Evolutionary conservation across 2,329 filamentous ascomycete genomes (phyloP), one percentile per base, ranked within the genome.

Genomic region (Sporothrix variecibatus): DNA sequence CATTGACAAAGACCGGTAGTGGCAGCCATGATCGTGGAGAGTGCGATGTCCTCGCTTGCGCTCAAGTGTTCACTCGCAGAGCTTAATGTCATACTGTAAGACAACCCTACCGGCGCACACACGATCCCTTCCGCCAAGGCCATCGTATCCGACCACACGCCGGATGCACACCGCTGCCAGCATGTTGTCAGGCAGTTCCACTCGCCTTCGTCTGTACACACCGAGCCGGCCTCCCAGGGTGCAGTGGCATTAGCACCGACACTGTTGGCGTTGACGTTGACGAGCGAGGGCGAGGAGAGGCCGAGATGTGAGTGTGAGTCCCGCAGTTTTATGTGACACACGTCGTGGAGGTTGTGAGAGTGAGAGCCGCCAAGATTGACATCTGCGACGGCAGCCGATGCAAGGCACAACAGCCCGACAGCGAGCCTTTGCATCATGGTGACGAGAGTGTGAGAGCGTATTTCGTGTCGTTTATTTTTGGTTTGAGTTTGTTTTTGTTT

Each of bases 101-200:
- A 83, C 65, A 84, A 78, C 1, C 86, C 86, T 1, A 78, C 77
- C 0, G 86, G 86, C 20, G 77, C 76, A 76, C 86, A 88, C n/a
- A 78, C 78, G 1, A 86, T 88, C 5, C 86, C 86, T 5, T 79
- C 78, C 0, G 86, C 82, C 74, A 83, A 83, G 51, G 82, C 75
- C 79, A 87, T 81, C n/a, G 82, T 81, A 0, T 75, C 79, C 75
- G 83, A 86, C 87, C 86, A 88, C 12, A 74, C 78, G 1, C 86
- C 86, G 11, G 81, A 79, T 2, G 84, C 85, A 77, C 87, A 88
- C 38, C 86, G 83, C 79, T 88, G 87, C 81, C 85, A 88, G 46
- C 81, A 82, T 26, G 76, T 80, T 0, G 81, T 82, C 81, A 88
- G 84, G 81, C 87, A 88, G 79, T 88, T 87, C 87, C 87, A 88